phyloP scores from a whole-genome alignment of 1,139 yeast species.

The Blastobotrys petasosporus region DNA sequence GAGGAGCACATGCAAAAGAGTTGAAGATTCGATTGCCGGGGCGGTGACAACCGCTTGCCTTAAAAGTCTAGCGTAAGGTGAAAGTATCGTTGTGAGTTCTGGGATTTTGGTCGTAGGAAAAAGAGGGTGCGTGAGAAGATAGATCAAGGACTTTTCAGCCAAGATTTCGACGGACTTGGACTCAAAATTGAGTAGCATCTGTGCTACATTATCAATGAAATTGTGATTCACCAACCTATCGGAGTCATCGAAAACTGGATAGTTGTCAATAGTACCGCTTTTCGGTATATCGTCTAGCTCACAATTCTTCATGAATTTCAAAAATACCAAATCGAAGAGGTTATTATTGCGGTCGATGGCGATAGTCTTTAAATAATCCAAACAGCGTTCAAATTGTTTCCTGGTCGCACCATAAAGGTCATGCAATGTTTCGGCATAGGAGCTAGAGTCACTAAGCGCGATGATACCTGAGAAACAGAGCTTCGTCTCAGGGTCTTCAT shows the following conservation, averaged over 20 bases:
- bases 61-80: slow-evolving; percentile 52
- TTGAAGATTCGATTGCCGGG: slow-evolving; percentile 58
- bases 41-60: slow-evolving; percentile 80
- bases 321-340: no score
- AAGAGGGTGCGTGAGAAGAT: slow-evolving; percentile 78
- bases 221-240: slow-evolving; percentile 63
- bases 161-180: slow-evolving; percentile 26
- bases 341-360: no score
- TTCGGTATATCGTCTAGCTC: no score
- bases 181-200: slow-evolving; percentile 36
- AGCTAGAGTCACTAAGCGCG: no score
- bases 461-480: no score
- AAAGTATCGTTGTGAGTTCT: slow-evolving; percentile 49
- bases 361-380: no score
- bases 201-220: slow-evolving; percentile 48
- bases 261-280: no score
- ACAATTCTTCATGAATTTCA: no score
- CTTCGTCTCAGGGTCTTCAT: no score
- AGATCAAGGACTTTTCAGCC: slow-evolving; percentile 61
- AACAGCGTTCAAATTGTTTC: no score
- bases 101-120: slow-evolving; percentile 59
- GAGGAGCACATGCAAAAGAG: slow-evolving; percentile 54
- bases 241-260: slow-evolving; percentile 49
- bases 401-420: no score
- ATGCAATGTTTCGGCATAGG: no score